Evolutionary conservation across 805 yeast species (phyloP).

Genomic region (Yarrowia hollandica): DNA sequence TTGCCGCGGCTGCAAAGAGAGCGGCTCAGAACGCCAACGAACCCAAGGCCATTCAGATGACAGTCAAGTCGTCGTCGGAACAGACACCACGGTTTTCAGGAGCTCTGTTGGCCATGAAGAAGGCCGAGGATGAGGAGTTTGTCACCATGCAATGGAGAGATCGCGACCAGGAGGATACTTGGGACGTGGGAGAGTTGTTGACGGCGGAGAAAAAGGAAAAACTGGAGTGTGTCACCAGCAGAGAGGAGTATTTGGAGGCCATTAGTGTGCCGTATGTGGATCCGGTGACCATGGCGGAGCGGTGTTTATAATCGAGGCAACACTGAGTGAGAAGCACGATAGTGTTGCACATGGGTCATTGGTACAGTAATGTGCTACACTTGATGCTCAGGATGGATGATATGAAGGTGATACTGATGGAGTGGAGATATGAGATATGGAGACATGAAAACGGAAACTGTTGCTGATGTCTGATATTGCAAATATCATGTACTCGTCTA

Average conservation of each 20-base stretch:
- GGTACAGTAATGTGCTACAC: too few species aligned
- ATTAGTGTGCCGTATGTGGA: constrained; percentile 30
- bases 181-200: constrained; percentile 39
- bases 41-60: constrained; percentile 72
- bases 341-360: too few species aligned
- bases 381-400: too few species aligned
- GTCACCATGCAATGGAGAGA: constrained; percentile 50
- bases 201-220: constrained; percentile 31
- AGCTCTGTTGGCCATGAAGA: constrained; percentile 64
- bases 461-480: too few species aligned
- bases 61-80: constrained; percentile 62
- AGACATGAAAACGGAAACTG: too few species aligned
- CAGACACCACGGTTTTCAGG: constrained; percentile 64
- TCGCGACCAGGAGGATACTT: constrained; percentile 40
- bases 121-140: constrained; percentile 61
- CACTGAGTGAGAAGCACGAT: neutral
- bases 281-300: constrained; percentile 19
- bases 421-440: too few species aligned
- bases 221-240: constrained; percentile 32
- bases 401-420: too few species aligned
- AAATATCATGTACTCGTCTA: too few species aligned
- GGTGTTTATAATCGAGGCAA: neutral
- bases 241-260: constrained; percentile 35
- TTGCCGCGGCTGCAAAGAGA: constrained; percentile 44
- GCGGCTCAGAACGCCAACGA: constrained; percentile 45